Evolutionary conservation across 805 yeast species (phyloP), one percentile per base, ranked within the genome.

Genomic region (Candida loeiensis): DNA sequence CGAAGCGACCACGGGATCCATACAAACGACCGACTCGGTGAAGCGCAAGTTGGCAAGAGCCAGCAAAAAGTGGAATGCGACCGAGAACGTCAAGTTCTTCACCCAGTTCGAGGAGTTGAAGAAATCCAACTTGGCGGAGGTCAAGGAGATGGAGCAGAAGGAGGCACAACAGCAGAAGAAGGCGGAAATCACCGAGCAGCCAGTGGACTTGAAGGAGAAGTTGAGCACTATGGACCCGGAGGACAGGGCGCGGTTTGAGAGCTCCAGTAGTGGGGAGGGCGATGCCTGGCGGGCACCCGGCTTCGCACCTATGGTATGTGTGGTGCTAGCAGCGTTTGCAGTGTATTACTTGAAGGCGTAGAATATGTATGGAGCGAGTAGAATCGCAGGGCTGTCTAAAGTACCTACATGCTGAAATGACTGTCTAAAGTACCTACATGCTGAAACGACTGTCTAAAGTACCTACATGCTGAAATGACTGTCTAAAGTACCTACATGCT

Each of bases 1-100:
- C 44, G 97, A 90, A 50, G 65, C 75, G 18, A 86, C 96, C 2
- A 82, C 96, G 0, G 97, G 97, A 0, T 80, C 91, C 6, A 78
- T 89, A 9, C 66, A 62, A 6, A 78, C 95, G 1, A 73, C 82
- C 8, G 84, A 76, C 13, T 66, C 62, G 13, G 74, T 74, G 18
- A 82, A 80, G 66, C 64, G 63, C 22, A 64, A 64, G 34, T 66
- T 76, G 43, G 95, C 95, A 3, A 59, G 51, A 20, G 74, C 72
- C 30, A 79, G 90, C 39, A 72, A 73, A 48, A 66, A 65, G 18
- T 89, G 80, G 74, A 82, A 83, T 55, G 64, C 70, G 5, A 59
- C 58, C 16, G 69, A 75, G 25, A 83, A 82, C 62, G 61, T 66
- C 2, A 64, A 78, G 39, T 91, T 91, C 55, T 55, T 49, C 18